These are phyloP conservation scores for Boletus mariae DNA, from an alignment of 1,284 basidiomycete genomes.

Conservation along the genomic window DNA sequence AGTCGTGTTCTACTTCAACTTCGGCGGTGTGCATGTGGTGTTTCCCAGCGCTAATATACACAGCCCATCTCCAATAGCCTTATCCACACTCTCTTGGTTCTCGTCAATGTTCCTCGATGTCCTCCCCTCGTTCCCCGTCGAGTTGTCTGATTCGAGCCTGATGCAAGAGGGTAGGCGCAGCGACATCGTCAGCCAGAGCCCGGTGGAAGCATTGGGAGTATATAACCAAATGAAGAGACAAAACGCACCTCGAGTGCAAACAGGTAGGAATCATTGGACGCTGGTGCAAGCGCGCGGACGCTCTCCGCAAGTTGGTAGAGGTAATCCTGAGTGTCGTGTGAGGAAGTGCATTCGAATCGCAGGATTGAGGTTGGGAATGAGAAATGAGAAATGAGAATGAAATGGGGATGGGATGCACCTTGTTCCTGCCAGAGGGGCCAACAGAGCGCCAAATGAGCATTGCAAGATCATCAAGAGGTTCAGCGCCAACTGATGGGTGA, in stretches of 20 bases:
- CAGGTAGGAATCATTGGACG: slow-evolving; percentile 74
- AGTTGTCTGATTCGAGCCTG: slow-evolving; percentile 18
- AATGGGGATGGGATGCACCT: slow-evolving; percentile 40
- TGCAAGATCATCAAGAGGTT: slow-evolving; percentile 66
- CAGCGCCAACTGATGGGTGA: slow-evolving; percentile 61
- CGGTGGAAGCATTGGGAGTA: not conserved
- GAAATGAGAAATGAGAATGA: not conserved
- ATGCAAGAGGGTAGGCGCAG: not conserved
- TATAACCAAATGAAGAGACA: not conserved
- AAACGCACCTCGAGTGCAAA: slow-evolving; percentile 63
- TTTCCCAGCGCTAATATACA: not conserved
- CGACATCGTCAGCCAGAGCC: not conserved
- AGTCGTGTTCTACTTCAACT: not conserved
- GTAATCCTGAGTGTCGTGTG: slow-evolving; percentile 56
- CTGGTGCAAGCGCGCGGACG: slow-evolving; percentile 65
- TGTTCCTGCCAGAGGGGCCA: slow-evolving; percentile 84
- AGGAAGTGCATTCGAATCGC: not conserved
- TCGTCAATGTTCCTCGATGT: not conserved
- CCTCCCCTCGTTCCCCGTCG: slow-evolving; percentile 6
- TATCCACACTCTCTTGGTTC: not conserved
- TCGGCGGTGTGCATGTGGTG: not conserved
- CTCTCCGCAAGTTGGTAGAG: slow-evolving; percentile 69
- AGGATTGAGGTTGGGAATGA: not conserved
- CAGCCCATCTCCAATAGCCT: not conserved
- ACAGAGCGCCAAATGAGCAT: slow-evolving; percentile 67